Percentiles rank a stretch among this genome's conserved stretches.
phyloP scores from a whole-genome alignment of 2,329 filamentous ascomycete species.

The Arthrobotrys sphaeroides region DNA sequence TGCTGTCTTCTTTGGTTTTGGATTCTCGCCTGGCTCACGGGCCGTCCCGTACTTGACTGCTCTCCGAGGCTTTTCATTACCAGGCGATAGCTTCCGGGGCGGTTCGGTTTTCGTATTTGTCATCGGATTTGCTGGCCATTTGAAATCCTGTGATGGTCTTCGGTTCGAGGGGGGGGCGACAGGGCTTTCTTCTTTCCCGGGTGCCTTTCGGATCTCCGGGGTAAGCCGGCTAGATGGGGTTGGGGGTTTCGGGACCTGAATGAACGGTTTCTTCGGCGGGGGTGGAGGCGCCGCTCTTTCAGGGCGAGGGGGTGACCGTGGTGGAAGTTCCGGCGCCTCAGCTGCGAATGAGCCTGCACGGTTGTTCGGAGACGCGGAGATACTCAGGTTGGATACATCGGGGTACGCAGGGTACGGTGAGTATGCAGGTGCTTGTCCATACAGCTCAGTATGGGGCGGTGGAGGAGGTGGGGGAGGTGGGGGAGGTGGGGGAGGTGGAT shows the following conservation, averaged over 20 bases:
- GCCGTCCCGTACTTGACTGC: slow-evolving; percentile 23
- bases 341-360: neutral
- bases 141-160: slow-evolving; percentile 38
- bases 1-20: slow-evolving; percentile 15
- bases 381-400: slow-evolving; percentile 35
- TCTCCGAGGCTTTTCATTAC: slow-evolving; percentile 12
- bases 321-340: slow-evolving; percentile 6
- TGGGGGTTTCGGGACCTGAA: slow-evolving; percentile 14
- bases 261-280: slow-evolving; percentile 37
- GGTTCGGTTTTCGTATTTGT: slow-evolving; percentile 18
- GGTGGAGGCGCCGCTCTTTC: slow-evolving; percentile 20
- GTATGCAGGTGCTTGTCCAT: slow-evolving; percentile 30
- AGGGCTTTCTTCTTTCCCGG: neutral
- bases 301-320: slow-evolving; percentile 9
- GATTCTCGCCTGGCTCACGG: slow-evolving; percentile 1
- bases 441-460: slow-evolving; percentile 15
- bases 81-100: slow-evolving; percentile 6
- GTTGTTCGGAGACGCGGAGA: slow-evolving; percentile 6
- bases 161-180: slow-evolving; percentile 10
- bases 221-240: neutral
- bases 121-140: slow-evolving; percentile 39
- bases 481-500: neutral
- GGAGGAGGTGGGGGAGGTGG: neutral
- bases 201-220: neutral
- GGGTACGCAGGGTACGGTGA: slow-evolving; percentile 38